A percentile compares a stretch with the other conserved stretches of the same genome.
phyloP scores from a whole-genome alignment of 116 monocot species.

The Dioscorea cayenensis region DNA sequence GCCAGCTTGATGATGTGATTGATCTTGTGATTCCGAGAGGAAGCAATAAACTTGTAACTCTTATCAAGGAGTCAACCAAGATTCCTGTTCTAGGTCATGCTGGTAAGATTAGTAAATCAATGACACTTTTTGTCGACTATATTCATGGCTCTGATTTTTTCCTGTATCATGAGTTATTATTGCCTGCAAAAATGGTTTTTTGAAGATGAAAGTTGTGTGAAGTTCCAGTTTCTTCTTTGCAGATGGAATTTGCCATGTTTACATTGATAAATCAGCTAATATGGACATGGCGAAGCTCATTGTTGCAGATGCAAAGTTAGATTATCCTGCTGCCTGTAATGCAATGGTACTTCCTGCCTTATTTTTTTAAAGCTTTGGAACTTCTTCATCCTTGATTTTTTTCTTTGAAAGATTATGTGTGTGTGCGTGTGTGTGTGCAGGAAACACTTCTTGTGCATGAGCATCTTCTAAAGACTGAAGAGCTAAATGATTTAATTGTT shows the following conservation, averaged over 20 bases:
- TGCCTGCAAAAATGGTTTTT: no score
- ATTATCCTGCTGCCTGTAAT: conserved; percentile 99
- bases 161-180: background rate
- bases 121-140: background rate
- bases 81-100: conserved; percentile 10
- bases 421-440: conserved; percentile 19
- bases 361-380: conserved; percentile 10
- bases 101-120: background rate
- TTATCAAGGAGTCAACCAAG: conserved; percentile 38
- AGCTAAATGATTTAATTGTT: conserved; percentile 52
- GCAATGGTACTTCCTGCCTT: conserved; percentile 60
- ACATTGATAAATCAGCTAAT: conserved; percentile 94
- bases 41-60: conserved; percentile 83
- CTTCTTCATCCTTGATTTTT: background rate
- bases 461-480: conserved; percentile 41
- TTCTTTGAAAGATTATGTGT: background rate
- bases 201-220: no score
- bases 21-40: conserved; percentile 99
- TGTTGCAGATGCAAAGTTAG: conserved; percentile 81
- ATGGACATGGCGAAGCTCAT: conserved; percentile 78
- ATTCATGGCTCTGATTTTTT: background rate
- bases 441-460: conserved; percentile 94
- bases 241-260: conserved; percentile 99
- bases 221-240: conserved; percentile 1
- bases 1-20: conserved; percentile 99